Percentiles rank a stretch among this genome's conserved stretches.
Conservation (phyloP, 306 rosid genomes). For the Casuarina glauca region DNA sequence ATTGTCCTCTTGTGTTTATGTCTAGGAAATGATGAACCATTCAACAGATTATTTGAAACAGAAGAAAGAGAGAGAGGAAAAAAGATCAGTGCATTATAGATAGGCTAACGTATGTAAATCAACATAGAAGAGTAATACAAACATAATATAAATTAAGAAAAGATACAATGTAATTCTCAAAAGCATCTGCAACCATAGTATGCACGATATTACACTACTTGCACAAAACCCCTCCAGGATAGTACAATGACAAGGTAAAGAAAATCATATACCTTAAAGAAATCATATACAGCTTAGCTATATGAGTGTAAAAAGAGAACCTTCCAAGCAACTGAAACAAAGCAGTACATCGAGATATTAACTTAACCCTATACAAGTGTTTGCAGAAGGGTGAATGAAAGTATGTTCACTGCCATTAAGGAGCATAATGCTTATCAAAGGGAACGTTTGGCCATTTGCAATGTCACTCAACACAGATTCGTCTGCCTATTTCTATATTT, state of each 20-base stretch:
- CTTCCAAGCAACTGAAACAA: constrained; percentile 1
- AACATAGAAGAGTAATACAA: neutral
- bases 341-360: neutral
- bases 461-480: neutral
- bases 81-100: neutral
- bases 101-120: neutral
- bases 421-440: neutral
- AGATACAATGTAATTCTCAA: neutral
- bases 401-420: neutral
- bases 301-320: neutral
- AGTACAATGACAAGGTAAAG: neutral
- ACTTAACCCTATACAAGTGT: neutral
- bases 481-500: neutral
- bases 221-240: neutral
- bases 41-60: too few relatives aligned
- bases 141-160: neutral
- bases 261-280: neutral
- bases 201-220: neutral
- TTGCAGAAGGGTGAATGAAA: neutral
- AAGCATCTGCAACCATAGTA: neutral
- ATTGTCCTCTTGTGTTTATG: too few relatives aligned
- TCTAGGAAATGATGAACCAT: too few relatives aligned
- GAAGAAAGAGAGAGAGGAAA: neutral
- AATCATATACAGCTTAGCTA: neutral
- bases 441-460: neutral